Evolutionary conservation across 2,329 filamentous ascomycete genomes (phyloP).

Genomic region (Dactylellina leptospora): DNA sequence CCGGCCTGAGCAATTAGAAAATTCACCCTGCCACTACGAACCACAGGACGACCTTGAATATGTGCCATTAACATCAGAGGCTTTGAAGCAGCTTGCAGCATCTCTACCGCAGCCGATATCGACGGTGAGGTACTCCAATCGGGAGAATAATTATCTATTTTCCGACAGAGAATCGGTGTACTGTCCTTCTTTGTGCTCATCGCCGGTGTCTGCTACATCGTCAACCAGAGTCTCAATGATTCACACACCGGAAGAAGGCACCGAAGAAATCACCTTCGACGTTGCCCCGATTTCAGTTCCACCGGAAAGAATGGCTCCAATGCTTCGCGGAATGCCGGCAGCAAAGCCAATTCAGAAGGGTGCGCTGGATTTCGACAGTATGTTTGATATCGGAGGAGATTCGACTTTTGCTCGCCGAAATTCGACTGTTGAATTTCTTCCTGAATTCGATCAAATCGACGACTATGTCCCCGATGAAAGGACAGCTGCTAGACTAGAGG

Average conservation of each 20-base stretch:
- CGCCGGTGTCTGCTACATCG: constrained; percentile 47
- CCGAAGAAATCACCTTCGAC: constrained; percentile 45
- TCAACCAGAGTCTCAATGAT: constrained; percentile 51
- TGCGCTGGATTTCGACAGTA: constrained; percentile 38
- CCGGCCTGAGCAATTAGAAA: constrained; percentile 52
- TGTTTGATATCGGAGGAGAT: constrained; percentile 49
- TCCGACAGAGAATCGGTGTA: constrained; percentile 52
- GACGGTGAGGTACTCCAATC: constrained; percentile 46
- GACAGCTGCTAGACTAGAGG: constrained; percentile 41
- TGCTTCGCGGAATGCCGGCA: constrained; percentile 16
- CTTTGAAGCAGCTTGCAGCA: constrained; percentile 39
- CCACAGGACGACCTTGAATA: constrained; percentile 53
- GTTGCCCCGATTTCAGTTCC: constrained; percentile 44
- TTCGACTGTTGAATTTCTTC: constrained; percentile 44
- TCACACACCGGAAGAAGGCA: constrained; percentile 48
- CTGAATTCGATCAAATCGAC: constrained; percentile 51
- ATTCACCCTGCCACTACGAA: constrained; percentile 49
- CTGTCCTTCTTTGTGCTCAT: constrained; percentile 44
- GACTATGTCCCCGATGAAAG: constrained; percentile 49
- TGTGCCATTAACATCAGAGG: constrained; percentile 42
- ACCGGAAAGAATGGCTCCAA: constrained; percentile 37
- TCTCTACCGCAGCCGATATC: constrained; percentile 48
- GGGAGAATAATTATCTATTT: constrained; percentile 52
- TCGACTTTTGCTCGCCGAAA: constrained; percentile 26
- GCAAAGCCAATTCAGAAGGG: constrained; percentile 47